Conservation (phyloP, 2,329 filamentous ascomycete genomes). For the Colletotrichum abscissum region DNA sequence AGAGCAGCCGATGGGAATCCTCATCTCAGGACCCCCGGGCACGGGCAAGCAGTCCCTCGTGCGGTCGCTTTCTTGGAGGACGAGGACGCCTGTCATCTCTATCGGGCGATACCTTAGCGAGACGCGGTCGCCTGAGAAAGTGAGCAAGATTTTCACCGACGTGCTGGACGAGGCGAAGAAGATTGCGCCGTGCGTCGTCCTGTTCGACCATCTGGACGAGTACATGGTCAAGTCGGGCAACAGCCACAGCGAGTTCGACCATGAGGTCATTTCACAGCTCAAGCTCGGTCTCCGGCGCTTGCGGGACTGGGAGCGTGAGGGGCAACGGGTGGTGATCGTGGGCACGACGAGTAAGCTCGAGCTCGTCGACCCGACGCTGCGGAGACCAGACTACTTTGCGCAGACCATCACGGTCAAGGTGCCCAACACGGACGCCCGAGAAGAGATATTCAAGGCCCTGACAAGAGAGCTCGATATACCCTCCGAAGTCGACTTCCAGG, state of each 20-base stretch:
- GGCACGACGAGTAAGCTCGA: conserved; percentile 92
- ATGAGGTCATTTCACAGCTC: conserved; percentile 85
- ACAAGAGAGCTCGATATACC: conserved; percentile 74
- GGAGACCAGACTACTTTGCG: conserved; percentile 81
- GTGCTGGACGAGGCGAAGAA: conserved; percentile 81
- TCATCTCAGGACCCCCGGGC: conserved; percentile 83
- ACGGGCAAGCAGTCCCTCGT: conserved; percentile 86
- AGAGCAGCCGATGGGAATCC: conserved; percentile 69
- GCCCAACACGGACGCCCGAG: conserved; percentile 81
- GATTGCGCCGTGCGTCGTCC: conserved; percentile 88
- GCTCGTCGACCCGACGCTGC: conserved; percentile 82
- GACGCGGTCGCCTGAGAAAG: conserved; percentile 45
- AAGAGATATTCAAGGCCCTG: conserved; percentile 80
- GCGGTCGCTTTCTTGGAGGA: conserved; percentile 76
- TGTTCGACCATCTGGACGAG: conserved; percentile 88
- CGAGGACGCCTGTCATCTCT: conserved; percentile 80
- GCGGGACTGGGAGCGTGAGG: conserved; percentile 74
- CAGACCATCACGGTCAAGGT: conserved; percentile 89
- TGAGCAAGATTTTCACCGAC: conserved; percentile 52
- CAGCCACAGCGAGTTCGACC: conserved; percentile 89
- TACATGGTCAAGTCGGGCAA: conserved; percentile 89
- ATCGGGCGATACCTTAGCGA: conserved; percentile 49
- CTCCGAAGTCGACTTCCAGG: conserved; percentile 77
- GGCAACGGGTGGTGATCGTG: conserved; percentile 85
- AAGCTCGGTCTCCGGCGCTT: conserved; percentile 89